These are phyloP conservation scores for Xylaria acuta DNA, from an alignment of 495 filamentous ascomycete genomes.

Conservation along the genomic window DNA sequence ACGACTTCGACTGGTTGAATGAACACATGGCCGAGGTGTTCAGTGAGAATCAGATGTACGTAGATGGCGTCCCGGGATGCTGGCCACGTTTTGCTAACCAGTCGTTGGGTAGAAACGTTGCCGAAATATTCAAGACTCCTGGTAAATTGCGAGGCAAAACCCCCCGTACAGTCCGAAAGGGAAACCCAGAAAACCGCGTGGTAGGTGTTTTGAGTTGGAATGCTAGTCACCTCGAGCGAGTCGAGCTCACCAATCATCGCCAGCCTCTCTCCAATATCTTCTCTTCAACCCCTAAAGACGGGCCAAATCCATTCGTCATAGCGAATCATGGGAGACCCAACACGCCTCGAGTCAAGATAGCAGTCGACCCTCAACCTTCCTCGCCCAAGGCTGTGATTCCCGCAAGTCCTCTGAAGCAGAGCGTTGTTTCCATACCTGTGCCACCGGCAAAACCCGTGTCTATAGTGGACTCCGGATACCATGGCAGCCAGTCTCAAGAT, in stretches of 20 bases:
- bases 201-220: conserved; percentile 54
- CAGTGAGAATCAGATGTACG: conserved; percentile 80
- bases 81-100: conserved; percentile 44
- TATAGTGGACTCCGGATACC: conserved; percentile 77
- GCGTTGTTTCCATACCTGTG: conserved; percentile 28
- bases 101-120: conserved; percentile 67
- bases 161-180: conserved; percentile 80
- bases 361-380: conserved; percentile 41
- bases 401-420: conserved; percentile 32
- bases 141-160: conserved; percentile 94
- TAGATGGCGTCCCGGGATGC: conserved; percentile 25
- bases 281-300: conserved; percentile 54
- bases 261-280: conserved; percentile 89
- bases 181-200: conserved; percentile 66
- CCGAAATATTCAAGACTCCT: conserved; percentile 95
- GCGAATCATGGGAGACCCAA: conserved; percentile 41
- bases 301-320: conserved; percentile 53
- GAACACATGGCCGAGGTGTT: conserved; percentile 97
- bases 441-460: conserved; percentile 34
- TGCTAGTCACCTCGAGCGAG: conserved; percentile 20
- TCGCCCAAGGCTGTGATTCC: conserved; percentile 24
- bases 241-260: conserved; percentile 30
- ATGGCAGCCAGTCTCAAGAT: conserved; percentile 67
- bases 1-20: conserved; percentile 95
- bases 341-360: conserved; percentile 48